A percentile compares a stretch with the other conserved stretches of the same genome.
Evolutionary conservation across 2,329 filamentous ascomycete species (phyloP).

Genomic region (Huntiella bhutanensis): DNA sequence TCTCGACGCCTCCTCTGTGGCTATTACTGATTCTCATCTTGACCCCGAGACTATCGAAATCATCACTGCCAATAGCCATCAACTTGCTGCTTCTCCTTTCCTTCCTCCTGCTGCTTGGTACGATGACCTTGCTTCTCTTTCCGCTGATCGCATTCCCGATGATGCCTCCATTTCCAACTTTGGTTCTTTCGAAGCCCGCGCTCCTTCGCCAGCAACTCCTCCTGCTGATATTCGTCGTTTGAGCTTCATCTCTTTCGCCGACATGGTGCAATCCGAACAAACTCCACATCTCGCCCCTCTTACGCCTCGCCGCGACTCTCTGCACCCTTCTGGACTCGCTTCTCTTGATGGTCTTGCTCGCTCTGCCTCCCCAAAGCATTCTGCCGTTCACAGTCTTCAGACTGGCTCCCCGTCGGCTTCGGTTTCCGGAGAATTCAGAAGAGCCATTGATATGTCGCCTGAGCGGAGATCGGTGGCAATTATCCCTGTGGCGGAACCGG

Average conservation of each 20-base stretch:
- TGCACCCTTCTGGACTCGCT: slow-evolving; percentile 45
- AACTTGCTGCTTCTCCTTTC: slow-evolving; percentile 40
- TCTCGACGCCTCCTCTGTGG: slow-evolving; percentile 74
- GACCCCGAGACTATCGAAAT: slow-evolving; percentile 86
- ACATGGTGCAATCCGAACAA: slow-evolving; percentile 78
- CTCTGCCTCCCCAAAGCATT: slow-evolving; percentile 64
- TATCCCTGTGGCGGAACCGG: slow-evolving; percentile 27
- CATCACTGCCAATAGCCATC: slow-evolving; percentile 68
- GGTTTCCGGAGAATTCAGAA: slow-evolving; percentile 29
- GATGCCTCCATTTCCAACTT: slow-evolving; percentile 57
- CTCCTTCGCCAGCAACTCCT: background rate
- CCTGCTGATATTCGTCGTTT: slow-evolving; percentile 53
- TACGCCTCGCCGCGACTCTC: slow-evolving; percentile 44
- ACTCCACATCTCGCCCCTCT: slow-evolving; percentile 28
- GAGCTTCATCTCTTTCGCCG: slow-evolving; percentile 92
- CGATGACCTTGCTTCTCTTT: slow-evolving; percentile 37
- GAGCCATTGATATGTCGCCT: slow-evolving; percentile 50
- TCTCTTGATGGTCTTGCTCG: slow-evolving; percentile 38
- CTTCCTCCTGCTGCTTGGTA: slow-evolving; percentile 31
- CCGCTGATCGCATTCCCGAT: slow-evolving; percentile 34
- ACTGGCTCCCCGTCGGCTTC: slow-evolving; percentile 54
- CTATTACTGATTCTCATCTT: slow-evolving; percentile 71
- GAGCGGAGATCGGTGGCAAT: slow-evolving; percentile 36
- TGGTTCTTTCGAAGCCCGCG: slow-evolving; percentile 47
- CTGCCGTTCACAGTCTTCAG: slow-evolving; percentile 41